These are phyloP conservation scores for Penicillium riverlandense DNA, from an alignment of 495 filamentous ascomycete genomes.

Conservation along the genomic window DNA sequence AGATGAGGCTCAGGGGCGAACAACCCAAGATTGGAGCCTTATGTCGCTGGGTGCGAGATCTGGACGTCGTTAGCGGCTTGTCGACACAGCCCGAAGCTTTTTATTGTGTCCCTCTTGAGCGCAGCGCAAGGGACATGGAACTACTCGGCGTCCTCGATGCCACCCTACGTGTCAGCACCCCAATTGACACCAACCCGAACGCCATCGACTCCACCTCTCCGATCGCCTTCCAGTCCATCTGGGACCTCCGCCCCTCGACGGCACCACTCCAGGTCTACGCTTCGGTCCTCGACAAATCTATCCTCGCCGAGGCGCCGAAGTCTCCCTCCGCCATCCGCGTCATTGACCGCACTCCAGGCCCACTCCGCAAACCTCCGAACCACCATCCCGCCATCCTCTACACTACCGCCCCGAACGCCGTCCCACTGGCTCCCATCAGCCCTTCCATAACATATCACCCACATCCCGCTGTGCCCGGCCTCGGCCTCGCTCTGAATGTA, in stretches of 20 bases:
- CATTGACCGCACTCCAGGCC: conserved; percentile 27
- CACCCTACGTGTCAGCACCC: conserved; percentile 28
- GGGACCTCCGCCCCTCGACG: conserved; percentile 30
- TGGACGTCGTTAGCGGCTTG: conserved; percentile 33
- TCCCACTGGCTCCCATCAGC: conserved; percentile 18
- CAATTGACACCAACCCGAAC: conserved; percentile 22
- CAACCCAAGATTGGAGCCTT: conserved; percentile 33
- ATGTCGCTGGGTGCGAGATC: conserved; percentile 34
- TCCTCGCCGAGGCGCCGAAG: conserved; percentile 20
- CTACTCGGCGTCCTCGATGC: conserved; percentile 29
- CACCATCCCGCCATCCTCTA: conserved; percentile 34
- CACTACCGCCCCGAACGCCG: conserved; percentile 24
- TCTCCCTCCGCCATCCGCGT: conserved; percentile 23
- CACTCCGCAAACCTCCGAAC: conserved; percentile 31
- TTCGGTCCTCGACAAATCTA: conserved; percentile 31
- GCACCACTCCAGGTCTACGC: conserved; percentile 21
- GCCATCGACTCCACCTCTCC: conserved; percentile 19
- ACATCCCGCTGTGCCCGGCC: conserved; percentile 31
- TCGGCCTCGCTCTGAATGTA: conserved; percentile 27
- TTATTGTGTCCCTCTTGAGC: conserved; percentile 8
- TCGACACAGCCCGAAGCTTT: conserved; percentile 23
- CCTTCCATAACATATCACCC: conserved; percentile 27
- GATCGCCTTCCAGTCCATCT: conserved; percentile 33
- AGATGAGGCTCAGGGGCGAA: conserved; percentile 30
- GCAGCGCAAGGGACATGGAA: conserved; percentile 20